A percentile compares a stretch with the other conserved stretches of the same genome.
These are phyloP conservation scores for Coffea eugenioides DNA, from an alignment of 257 asterid species.

Conservation along the genomic window DNA sequence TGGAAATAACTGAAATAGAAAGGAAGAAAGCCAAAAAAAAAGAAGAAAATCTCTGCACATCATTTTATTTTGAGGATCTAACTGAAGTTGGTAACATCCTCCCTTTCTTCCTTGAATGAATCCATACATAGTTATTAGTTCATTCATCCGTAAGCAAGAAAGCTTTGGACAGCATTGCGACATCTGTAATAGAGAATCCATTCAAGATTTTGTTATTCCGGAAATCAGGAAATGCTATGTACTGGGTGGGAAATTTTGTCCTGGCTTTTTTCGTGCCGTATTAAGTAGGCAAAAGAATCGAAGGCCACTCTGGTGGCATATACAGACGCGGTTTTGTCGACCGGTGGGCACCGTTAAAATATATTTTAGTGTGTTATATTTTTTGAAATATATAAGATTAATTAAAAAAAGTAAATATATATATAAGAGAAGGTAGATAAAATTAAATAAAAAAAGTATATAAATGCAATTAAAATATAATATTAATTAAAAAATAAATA, in stretches of 20 bases:
- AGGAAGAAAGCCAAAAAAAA: not conserved
- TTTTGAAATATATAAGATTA: too few relatives aligned
- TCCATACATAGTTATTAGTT: not conserved
- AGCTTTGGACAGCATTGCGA: conserved; percentile 1
- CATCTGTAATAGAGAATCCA: too few relatives aligned
- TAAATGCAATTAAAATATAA: too few relatives aligned
- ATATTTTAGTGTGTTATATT: too few relatives aligned
- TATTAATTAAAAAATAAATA: too few relatives aligned
- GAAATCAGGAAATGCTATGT: conserved; percentile 1
- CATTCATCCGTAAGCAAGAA: not conserved
- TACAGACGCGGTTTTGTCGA: too few relatives aligned
- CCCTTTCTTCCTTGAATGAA: not conserved
- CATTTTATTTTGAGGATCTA: not conserved
- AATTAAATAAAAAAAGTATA: too few relatives aligned
- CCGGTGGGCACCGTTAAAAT: too few relatives aligned
- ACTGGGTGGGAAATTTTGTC: not conserved
- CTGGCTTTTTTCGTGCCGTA: conserved; percentile 1
- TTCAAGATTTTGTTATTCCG: not conserved
- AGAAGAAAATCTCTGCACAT: not conserved
- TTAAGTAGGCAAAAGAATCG: conserved; percentile 1
- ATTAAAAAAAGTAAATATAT: too few relatives aligned
- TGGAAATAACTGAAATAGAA: not conserved
- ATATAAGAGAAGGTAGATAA: too few relatives aligned
- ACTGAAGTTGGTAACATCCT: not conserved
- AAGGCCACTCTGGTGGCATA: not conserved